Conservation (phyloP, 306 rosid species). For the Vigna unguiculata region DNA sequence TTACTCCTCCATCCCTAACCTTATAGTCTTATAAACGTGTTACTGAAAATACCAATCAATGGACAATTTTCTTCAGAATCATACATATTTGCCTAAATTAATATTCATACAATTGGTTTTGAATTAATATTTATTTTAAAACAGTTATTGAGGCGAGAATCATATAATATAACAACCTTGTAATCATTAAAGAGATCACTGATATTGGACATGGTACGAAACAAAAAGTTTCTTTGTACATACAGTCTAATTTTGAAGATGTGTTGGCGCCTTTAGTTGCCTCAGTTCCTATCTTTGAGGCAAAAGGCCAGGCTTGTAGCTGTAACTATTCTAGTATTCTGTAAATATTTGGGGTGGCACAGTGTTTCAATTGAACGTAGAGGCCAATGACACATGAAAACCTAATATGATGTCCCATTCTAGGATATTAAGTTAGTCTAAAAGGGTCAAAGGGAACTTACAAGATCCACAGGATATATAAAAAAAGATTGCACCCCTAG, state of each 20-base stretch:
- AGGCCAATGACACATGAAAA: constrained; percentile 30
- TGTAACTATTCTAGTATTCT: neutral
- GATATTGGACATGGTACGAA: neutral
- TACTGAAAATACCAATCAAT: too few species aligned
- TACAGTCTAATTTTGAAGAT: constrained; percentile 22
- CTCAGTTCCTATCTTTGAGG: neutral
- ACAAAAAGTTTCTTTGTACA: constrained; percentile 17
- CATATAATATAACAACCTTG: too few species aligned
- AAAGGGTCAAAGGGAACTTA: constrained; percentile 55
- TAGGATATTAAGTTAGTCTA: constrained; percentile 45
- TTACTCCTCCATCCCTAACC: too few species aligned
- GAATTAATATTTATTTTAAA: neutral
- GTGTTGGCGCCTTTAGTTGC: neutral
- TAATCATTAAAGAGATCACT: constrained; percentile 12
- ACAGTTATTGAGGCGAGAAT: neutral
- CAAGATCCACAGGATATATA: constrained; percentile 58
- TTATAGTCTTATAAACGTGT: too few species aligned
- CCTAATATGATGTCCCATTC: constrained; percentile 37
- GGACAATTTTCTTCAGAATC: too few species aligned
- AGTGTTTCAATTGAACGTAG: neutral
- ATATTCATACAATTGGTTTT: neutral
- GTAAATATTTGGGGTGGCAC: constrained; percentile 21
- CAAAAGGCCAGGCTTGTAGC: neutral
- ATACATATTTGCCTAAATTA: too few species aligned
- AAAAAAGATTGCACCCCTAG: constrained; percentile 32